Evolutionary conservation across 148 eudicot species (phyloP).

Genomic region (Spergularia bocconei): DNA sequence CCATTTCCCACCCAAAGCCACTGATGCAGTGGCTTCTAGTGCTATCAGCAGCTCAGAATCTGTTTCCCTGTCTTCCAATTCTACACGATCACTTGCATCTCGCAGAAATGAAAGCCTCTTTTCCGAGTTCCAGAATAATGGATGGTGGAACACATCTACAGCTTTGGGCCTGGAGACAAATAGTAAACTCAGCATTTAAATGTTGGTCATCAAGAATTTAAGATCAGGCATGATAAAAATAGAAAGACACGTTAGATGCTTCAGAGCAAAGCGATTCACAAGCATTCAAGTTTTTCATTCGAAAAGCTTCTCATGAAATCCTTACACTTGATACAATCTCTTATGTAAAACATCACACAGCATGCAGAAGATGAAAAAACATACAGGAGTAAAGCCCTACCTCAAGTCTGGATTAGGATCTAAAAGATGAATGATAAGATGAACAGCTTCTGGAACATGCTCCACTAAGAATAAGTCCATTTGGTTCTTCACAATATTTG

Average conservation of each 20-base stretch:
- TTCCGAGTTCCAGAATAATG: constrained; percentile 88
- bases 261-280: background rate
- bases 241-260: background rate
- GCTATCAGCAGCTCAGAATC: constrained; percentile 57
- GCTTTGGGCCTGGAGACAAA: constrained; percentile 68
- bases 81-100: constrained; percentile 91
- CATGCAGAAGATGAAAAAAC: background rate
- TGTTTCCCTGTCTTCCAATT: constrained; percentile 78
- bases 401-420: constrained; percentile 64
- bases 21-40: constrained; percentile 56
- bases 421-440: constrained; percentile 65
- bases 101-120: constrained; percentile 80
- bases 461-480: constrained; percentile 72
- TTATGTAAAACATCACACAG: background rate
- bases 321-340: background rate
- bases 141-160: constrained; percentile 62
- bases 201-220: background rate
- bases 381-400: constrained; percentile 31
- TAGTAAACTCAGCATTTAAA: background rate
- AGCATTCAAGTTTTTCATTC: background rate
- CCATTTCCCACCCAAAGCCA: constrained; percentile 71
- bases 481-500: constrained; percentile 67
- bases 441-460: constrained; percentile 81
- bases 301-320: background rate
- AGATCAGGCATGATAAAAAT: background rate